These are phyloP conservation scores for Wickerhamiella kazuoi DNA, from an alignment of 805 yeast genomes.

Conservation along the genomic window DNA sequence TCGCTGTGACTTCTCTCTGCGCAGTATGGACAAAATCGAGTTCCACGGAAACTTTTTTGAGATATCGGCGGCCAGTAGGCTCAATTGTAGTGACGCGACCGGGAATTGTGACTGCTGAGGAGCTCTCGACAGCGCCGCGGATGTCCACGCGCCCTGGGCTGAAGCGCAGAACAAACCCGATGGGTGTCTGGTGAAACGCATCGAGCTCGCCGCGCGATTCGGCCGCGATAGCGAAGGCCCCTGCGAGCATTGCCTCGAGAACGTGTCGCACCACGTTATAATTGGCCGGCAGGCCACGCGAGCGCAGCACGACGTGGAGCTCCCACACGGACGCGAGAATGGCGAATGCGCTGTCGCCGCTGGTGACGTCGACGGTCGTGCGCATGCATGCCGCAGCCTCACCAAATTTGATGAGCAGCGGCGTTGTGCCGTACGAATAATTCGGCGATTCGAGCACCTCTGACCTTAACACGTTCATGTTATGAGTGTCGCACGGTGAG, in stretches of 20 bases:
- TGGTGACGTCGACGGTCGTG: background rate
- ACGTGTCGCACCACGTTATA: background rate
- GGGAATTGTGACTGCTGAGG: too few species aligned
- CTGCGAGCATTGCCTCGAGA: too few species aligned
- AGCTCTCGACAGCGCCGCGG: background rate
- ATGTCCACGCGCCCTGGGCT: background rate
- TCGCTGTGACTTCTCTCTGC: background rate
- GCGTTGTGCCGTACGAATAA: too few species aligned
- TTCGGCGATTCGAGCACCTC: too few species aligned
- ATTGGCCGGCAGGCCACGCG: background rate
- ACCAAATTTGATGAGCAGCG: background rate
- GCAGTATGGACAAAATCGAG: constrained; percentile 1
- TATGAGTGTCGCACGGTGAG: too few species aligned
- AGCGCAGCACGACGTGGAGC: background rate
- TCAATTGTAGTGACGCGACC: too few species aligned
- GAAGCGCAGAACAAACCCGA: background rate
- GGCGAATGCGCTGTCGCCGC: background rate
- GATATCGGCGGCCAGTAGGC: constrained; percentile 6
- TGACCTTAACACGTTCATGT: too few species aligned
- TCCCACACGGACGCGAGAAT: background rate
- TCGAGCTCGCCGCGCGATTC: too few species aligned
- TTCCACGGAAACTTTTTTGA: background rate
- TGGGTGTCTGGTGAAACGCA: background rate
- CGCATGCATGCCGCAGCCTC: background rate
- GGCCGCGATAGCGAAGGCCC: too few species aligned